Evolutionary conservation across 1,284 basidiomycete genomes (phyloP), one percentile per base, ranked within the genome.

Genomic region (Irpex rosettiformis): DNA sequence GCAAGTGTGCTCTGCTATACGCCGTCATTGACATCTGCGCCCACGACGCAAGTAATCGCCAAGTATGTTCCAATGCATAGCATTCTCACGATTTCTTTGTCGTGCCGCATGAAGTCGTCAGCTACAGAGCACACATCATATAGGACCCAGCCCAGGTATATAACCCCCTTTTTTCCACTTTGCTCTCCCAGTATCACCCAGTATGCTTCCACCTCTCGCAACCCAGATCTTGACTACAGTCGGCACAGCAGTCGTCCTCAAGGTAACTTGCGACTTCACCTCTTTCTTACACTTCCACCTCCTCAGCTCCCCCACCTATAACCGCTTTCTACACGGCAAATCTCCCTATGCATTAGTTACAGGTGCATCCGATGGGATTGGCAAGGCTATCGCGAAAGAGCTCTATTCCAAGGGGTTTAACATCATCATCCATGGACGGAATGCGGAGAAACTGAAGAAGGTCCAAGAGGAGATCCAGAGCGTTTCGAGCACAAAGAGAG

Each of bases 331-430:
- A 6, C 67, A 70, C 42, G 67, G 68, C 5, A 21, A 52, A 1
- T 58, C 61, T 13, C 61, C 70, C 0, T 71, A 69, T 58, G 70
- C 70, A 1, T 52, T 72, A 45, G 58, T 72, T 33, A 72, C 70
- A 0, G 70, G 70, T 1, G 70, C 70, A 1, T 64, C 70, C 16
- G 70, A 72, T 56, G 70, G 70, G 16, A 72, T 72, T n/a, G 70
- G 70, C 29, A 69, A 67, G 55, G 65, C 63, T 3, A 47, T 64
- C 4, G 69, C 70, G 7, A 60, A 61, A 3, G 68, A 71, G 64
- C 65, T 72, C 18, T 69, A 70, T 55, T 56, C 54, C 28, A 62
- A 61, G 28, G 69, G 70, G 16, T 72, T 72, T 66, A 72, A 67
- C 48, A 57, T 72, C 40, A 65, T 72, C 56, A 53, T 72, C 18